Evolutionary conservation across 1,139 yeast genomes (phyloP), one percentile per base, ranked within the genome.

Genomic region (Nematodospora anomalae): DNA sequence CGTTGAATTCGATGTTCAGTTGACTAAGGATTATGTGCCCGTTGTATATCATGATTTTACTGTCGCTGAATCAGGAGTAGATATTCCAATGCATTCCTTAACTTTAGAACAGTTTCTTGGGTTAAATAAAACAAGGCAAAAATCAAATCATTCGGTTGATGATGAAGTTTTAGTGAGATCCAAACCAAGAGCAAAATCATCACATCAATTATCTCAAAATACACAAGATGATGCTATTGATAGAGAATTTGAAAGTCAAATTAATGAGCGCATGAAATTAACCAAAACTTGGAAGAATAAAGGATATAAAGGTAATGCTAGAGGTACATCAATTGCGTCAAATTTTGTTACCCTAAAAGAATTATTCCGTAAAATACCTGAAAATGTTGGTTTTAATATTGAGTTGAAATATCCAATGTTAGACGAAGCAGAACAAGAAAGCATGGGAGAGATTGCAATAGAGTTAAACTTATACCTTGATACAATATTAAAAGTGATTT

Each of bases 371-470:
- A 86, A 86, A 46, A 65, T 92, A 18, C 97, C 97, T 1, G 68
- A 72, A 40, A 76, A 75, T 44, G 95, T 90, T 15, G 98, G 98
- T 0, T 90, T 92, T 65, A 92, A 92, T 55, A 88, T 92, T 45
- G 98, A 92, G 59, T 80, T 95, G 61, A 92, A 89, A 57, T 92
- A 89, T 55, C 97, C 98, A 3, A 87, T 92, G 95, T 71, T 88
- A 40, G 95, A 88, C 57, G 97, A 92, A 62, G 92, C 95, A 0
- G 87, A 89, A 57, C 70, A 69, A 6, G 97, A 92, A 55, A 88
- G 84, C 46, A 83, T 90, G 80, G 96, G 95, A 18, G 85, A 84
- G 46, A 71, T 86, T 45, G 90, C 86, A 3, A 76, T 85, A 41
- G 97, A 90, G 50, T 70, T 89, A 64, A 92, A 92, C 58, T 76